A percentile compares a stretch with the other conserved stretches of the same genome.
Evolutionary conservation across 441 rosid genomes (phyloP).

Genomic region (Gossypium schwendimanii): DNA sequence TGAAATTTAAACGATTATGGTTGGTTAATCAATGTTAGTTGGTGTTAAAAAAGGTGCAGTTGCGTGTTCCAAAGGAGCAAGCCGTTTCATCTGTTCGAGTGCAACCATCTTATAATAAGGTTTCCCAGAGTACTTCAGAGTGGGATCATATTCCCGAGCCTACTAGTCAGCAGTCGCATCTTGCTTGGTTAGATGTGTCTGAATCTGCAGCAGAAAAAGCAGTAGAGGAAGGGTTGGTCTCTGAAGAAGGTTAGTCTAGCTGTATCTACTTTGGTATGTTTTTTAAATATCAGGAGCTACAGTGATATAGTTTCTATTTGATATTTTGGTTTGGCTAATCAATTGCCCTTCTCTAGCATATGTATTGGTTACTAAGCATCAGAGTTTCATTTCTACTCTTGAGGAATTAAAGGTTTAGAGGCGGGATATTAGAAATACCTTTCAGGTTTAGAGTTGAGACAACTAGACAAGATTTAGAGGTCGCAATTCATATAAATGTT

Average conservation of each 20-base stretch:
- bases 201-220: slow-evolving; percentile 39
- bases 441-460: slow-evolving; percentile 4
- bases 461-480: not conserved
- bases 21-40: not conserved
- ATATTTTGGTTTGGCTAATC: not conserved
- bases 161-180: slow-evolving; percentile 36
- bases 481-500: slow-evolving; percentile 8
- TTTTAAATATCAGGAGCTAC: slow-evolving; percentile 4
- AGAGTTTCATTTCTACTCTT: not conserved
- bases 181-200: slow-evolving; percentile 29
- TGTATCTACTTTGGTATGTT: not conserved
- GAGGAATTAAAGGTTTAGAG: not conserved
- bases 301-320: not conserved
- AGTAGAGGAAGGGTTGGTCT: slow-evolving; percentile 39
- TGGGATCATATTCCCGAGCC: slow-evolving; percentile 38
- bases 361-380: not conserved
- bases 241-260: slow-evolving; percentile 39
- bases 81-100: slow-evolving; percentile 29
- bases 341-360: not conserved
- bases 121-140: slow-evolving; percentile 34
- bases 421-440: not conserved
- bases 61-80: slow-evolving; percentile 50
- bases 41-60: slow-evolving; percentile 21
- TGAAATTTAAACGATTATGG: not conserved
- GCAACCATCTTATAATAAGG: slow-evolving; percentile 37